A percentile compares a stretch with the other conserved stretches of the same genome.
These are phyloP conservation scores for Scopulariopsis brevicaulis DNA, from an alignment of 2,329 filamentous ascomycete genomes.

Conservation along the genomic window DNA sequence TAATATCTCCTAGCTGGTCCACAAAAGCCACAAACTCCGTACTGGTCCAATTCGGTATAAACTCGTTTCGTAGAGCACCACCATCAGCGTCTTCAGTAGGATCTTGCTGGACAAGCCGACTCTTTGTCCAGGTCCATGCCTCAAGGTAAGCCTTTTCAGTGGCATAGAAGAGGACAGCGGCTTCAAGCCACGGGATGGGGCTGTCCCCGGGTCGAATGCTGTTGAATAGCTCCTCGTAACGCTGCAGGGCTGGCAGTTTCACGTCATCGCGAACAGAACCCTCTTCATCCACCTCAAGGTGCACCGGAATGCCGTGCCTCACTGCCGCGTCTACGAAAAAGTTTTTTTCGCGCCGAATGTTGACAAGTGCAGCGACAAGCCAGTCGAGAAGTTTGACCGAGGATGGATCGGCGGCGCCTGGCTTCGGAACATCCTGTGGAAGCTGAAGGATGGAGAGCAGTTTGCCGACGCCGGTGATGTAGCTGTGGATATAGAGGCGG, in stretches of 20 bases:
- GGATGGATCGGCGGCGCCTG: conserved; percentile 16
- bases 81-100: conserved; percentile 43
- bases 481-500: conserved; percentile 58
- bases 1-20: conserved; percentile 35
- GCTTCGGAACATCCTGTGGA: conserved; percentile 18
- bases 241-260: conserved; percentile 25
- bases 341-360: conserved; percentile 53
- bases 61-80: conserved; percentile 49
- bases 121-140: conserved; percentile 42
- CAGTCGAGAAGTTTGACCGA: conserved; percentile 49
- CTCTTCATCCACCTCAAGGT: conserved; percentile 14
- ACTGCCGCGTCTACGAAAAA: conserved; percentile 56
- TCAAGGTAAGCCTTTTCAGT: conserved; percentile 56
- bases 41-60: conserved; percentile 60
- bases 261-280: conserved; percentile 13
- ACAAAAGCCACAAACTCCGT: conserved; percentile 50
- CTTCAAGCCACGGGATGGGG: conserved; percentile 47
- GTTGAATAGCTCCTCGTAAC: conserved; percentile 37
- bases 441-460: conserved; percentile 51
- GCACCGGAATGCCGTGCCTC: conserved; percentile 45
- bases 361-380: conserved; percentile 52
- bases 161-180: conserved; percentile 64
- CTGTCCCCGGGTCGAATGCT: conserved; percentile 31
- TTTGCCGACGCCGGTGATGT: conserved; percentile 55
- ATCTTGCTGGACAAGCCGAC: conserved; percentile 16